phyloP scores from a whole-genome alignment of 495 filamentous ascomycete genomes.

The Viridothelium virens region DNA sequence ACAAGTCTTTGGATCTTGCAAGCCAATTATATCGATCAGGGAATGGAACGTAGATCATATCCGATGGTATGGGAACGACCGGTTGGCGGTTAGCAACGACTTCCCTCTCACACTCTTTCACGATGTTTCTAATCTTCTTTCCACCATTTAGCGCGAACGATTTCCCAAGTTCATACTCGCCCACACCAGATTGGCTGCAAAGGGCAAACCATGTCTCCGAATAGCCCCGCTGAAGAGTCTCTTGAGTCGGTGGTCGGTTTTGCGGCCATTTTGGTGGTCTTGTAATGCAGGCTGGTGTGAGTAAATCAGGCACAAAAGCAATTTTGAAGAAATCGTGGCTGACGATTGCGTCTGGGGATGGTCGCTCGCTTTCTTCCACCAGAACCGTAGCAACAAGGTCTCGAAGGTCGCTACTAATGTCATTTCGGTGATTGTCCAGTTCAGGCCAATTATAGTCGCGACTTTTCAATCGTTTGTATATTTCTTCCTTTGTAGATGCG shows the following conservation, averaged over 20 bases:
- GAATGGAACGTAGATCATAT: constrained; percentile 33
- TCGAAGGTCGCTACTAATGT: constrained; percentile 35
- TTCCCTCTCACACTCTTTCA: constrained; percentile 35
- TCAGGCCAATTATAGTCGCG: constrained; percentile 39
- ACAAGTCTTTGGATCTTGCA: constrained; percentile 19
- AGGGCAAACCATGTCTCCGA: constrained; percentile 35
- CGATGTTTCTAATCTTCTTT: constrained; percentile 32
- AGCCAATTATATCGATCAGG: constrained; percentile 26
- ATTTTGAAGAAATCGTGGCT: constrained; percentile 39
- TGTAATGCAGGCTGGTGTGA: constrained; percentile 28
- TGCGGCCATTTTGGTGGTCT: constrained; percentile 34
- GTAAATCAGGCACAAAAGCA: constrained; percentile 31
- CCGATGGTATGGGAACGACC: constrained; percentile 34
- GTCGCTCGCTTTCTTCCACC: constrained; percentile 37
- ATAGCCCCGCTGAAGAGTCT: constrained; percentile 33
- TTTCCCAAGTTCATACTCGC: constrained; percentile 35
- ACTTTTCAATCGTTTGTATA: constrained; percentile 38
- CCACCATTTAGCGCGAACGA: constrained; percentile 32
- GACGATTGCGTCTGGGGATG: constrained; percentile 37
- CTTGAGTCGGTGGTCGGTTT: constrained; percentile 31
- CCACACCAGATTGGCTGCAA: constrained; percentile 37
- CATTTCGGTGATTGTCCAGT: constrained; percentile 31
- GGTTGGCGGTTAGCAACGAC: constrained; percentile 32
- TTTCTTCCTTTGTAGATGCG: constrained; percentile 37
- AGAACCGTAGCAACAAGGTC: constrained; percentile 35